These are phyloP conservation scores for Filobasidium floriforme DNA, from an alignment of 768 basidiomycete species.

Conservation along the genomic window DNA sequence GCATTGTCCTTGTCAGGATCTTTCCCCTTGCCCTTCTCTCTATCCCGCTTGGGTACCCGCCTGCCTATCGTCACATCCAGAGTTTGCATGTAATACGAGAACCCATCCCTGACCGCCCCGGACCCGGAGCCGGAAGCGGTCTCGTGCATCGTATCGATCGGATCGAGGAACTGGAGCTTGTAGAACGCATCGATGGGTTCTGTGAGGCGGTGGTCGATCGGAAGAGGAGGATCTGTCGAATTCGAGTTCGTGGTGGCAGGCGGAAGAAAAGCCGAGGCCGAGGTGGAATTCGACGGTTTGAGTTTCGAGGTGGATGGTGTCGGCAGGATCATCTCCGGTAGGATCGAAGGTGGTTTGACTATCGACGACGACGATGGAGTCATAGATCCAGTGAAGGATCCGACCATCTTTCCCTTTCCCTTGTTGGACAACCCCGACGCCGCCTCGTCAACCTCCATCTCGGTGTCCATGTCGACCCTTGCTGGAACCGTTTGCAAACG, in stretches of 20 bases:
- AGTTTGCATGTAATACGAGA: constrained; percentile 95
- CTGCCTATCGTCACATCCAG: constrained; percentile 90
- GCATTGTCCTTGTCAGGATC: not conserved
- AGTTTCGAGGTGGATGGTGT: not conserved
- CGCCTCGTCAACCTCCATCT: too few relatives aligned
- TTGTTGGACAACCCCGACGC: too few relatives aligned
- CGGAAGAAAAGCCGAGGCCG: not conserved
- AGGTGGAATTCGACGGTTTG: not conserved
- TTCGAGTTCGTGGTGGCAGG: not conserved
- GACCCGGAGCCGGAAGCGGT: constrained; percentile 8
- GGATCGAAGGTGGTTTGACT: too few relatives aligned
- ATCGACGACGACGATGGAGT: too few relatives aligned
- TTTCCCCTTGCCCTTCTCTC: not conserved
- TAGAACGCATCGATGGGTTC: constrained; percentile 44
- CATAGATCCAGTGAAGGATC: too few relatives aligned
- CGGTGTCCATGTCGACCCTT: too few relatives aligned
- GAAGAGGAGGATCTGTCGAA: constrained; percentile 26
- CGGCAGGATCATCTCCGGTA: not conserved
- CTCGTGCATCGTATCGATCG: constrained; percentile 27
- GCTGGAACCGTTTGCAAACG: too few relatives aligned
- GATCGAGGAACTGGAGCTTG: constrained; percentile 39
- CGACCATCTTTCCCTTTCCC: too few relatives aligned
- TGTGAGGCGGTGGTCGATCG: constrained; percentile 39
- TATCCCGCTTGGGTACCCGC: constrained; percentile 27
- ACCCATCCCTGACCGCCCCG: constrained; percentile 47